A percentile compares a stretch with the other conserved stretches of the same genome.
Conservation (phyloP, 2,329 filamentous ascomycete species). For the Neopestalotiopsis sp. region DNA sequence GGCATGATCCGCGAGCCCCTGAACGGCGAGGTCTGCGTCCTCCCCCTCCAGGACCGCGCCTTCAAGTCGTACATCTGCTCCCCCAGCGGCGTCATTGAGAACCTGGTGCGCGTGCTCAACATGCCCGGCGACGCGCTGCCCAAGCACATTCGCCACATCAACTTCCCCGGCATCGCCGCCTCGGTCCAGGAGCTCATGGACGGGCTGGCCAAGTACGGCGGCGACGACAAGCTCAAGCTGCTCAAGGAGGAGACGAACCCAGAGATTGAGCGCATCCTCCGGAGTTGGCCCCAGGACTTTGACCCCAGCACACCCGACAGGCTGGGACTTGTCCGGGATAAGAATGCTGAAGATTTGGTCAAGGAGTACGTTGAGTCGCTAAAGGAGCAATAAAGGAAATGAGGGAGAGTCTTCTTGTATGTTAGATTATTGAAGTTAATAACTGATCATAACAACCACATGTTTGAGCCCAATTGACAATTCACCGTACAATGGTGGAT, state of each 20-base stretch:
- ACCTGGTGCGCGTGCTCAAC: conserved; percentile 52
- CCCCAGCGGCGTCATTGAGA: conserved; percentile 56
- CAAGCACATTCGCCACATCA: conserved; percentile 55
- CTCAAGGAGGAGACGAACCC: conserved; percentile 60
- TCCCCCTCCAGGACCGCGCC: conserved; percentile 54
- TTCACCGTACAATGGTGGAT: too few relatives aligned
- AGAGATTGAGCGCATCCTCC: conserved; percentile 60
- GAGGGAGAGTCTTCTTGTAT: neutral
- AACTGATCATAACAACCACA: neutral
- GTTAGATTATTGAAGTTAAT: neutral
- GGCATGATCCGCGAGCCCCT: conserved; percentile 70
- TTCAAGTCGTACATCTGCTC: conserved; percentile 61
- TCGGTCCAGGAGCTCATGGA: conserved; percentile 66
- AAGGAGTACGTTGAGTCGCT: conserved; percentile 56
- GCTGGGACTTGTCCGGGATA: conserved; percentile 57
- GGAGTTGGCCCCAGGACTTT: conserved; percentile 64
- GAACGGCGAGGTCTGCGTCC: conserved; percentile 54
- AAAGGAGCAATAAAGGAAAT: conserved; percentile 21
- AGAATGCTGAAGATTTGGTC: conserved; percentile 58
- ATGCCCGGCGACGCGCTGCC: conserved; percentile 47
- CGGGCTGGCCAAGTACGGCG: conserved; percentile 59
- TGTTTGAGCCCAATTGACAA: too few relatives aligned
- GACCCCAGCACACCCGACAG: conserved; percentile 55
- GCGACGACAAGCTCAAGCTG: conserved; percentile 56
- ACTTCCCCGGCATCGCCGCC: conserved; percentile 62